Base-by-base conservation (phyloP, 2,329 filamentous ascomycete genomes). In the Dactylellina sp. region DNA sequence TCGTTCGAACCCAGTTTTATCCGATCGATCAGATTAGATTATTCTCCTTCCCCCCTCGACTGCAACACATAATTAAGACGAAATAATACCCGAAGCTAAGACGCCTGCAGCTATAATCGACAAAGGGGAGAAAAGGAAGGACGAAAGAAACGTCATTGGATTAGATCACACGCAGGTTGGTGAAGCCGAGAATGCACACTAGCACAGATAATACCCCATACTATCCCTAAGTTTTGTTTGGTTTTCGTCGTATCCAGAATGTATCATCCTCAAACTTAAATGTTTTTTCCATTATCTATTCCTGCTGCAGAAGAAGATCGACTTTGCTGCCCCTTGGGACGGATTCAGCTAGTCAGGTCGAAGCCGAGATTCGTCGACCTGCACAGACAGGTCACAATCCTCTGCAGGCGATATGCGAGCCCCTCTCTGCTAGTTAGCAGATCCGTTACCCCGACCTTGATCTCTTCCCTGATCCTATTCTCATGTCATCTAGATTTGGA, bases 1-100 rank as follows among this genome's bases (percentile, higher is more conserved):
- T 12, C 35, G 6, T 1, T 24, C 47, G 25, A 25, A 18, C 6
- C 16, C 9, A 22, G 7, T 22, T 61, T 64, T 65, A 65, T 65
- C 61, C 61, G 68, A 72, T 72, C 32, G 60, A 72, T 72, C 68
- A 61, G 68, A 72, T 72, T 65, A 65, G 68, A 72, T 72, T 50
- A 32, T 60, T 24, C 20, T 18, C n/a, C 25, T 28, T 18, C n/a
- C 25, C 25, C 14, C 44, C 32, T 24, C n/a, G 20, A 20, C 44
- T 11, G 20, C 55, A 61, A 68, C 63, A 55, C 53, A 42, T 32
- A 28, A 40, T 40, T 39, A 14, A n/a, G 46, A 52, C 47, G 47
- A 42, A 28, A 35, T 18, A 47, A 28, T 18, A 42, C 46, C 46
- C 46, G 22, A 50, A 50, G 22, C 12, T 59, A 46, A 40, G n/a